Base-by-base conservation (phyloP, 768 basidiomycete species). In the Sporobolomyces roseus region DNA sequence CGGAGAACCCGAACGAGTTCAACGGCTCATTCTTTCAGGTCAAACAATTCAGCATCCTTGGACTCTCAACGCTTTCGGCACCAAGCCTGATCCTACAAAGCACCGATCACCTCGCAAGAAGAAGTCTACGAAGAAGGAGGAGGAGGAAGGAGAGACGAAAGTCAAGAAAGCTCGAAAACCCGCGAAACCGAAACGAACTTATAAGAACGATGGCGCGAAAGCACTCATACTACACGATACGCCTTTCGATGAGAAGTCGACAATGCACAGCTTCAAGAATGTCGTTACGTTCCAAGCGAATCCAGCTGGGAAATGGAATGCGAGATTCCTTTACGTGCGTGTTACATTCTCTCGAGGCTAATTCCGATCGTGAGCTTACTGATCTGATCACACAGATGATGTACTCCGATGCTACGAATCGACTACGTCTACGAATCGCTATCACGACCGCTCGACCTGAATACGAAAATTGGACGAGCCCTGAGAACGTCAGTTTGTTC, bases 61-160 rank as follows among this genome's bases (percentile, higher is more conserved):
- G 54, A 36, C n/a, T n/a, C 21, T 55, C 33, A 38, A 55, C 54
- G 52, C 54, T 21, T 55, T 55, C 35, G 33, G 54, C 5, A 6
- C 3, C 3, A 35, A 36, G 12, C 35, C 54, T 4, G 35, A 36
- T 17, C 52, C 30, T 6, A 17, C 52, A 23, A 53, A 53, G 25
- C n/a, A n/a, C 30, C 19, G 50, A 52, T 10, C 14, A 29, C 50
- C 30, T 52, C 50, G 50, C 12, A 52, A 27, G 50, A 53, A 4
- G 52, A 53, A 27, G 23, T 10, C 25, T 19, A 53, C 32, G 52
- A n/a, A 33, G 29, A 35, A 53, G 52, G 33, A 53, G 17, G 10
- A 33, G 49, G 49, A 50, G 17, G 25, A 50, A 25, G 52, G 8
- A 13, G 32, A 33, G 30, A 53, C 32, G 52, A 36, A 53, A 32